Evolutionary conservation across 805 yeast genomes (phyloP).

Genomic region (Nakazawaea sp.): DNA sequence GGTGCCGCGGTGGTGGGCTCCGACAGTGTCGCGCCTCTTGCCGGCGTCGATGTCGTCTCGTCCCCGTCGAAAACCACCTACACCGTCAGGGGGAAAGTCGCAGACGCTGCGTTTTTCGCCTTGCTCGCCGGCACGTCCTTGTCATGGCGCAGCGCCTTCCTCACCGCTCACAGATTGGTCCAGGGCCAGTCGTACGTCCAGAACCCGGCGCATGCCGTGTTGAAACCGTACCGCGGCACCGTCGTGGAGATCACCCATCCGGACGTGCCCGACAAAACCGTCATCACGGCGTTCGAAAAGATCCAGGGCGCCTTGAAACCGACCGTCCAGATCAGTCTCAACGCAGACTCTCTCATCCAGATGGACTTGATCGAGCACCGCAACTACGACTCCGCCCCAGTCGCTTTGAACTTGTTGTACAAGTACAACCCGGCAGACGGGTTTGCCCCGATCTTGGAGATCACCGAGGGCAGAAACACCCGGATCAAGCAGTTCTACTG

Average conservation of each 20-base stretch:
- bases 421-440: conserved; percentile 80
- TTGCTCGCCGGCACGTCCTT: conserved; percentile 71
- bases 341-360: conserved; percentile 47
- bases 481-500: conserved; percentile 96
- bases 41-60: conserved; percentile 30
- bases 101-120: conserved; percentile 61
- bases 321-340: conserved; percentile 56
- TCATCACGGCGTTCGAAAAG: conserved; percentile 59
- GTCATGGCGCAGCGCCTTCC: conserved; percentile 90
- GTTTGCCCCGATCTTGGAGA: conserved; percentile 91
- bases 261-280: conserved; percentile 45
- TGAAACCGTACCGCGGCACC: conserved; percentile 63
- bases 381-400: conserved; percentile 70
- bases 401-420: conserved; percentile 71
- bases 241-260: conserved; percentile 54
- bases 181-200: conserved; percentile 76
- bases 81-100: conserved; percentile 29
- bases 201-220: conserved; percentile 75
- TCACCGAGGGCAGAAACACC: conserved; percentile 83
- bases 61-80: conserved; percentile 26
- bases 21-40: conserved; percentile 20
- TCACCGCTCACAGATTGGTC: conserved; percentile 71
- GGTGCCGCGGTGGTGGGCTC: conserved; percentile 43
- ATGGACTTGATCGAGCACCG: conserved; percentile 81
- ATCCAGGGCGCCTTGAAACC: conserved; percentile 64